Percentiles rank a stretch among this genome's conserved stretches.
Conservation (phyloP, 2,329 filamentous ascomycete genomes). For the Xylariaceae sp. region DNA sequence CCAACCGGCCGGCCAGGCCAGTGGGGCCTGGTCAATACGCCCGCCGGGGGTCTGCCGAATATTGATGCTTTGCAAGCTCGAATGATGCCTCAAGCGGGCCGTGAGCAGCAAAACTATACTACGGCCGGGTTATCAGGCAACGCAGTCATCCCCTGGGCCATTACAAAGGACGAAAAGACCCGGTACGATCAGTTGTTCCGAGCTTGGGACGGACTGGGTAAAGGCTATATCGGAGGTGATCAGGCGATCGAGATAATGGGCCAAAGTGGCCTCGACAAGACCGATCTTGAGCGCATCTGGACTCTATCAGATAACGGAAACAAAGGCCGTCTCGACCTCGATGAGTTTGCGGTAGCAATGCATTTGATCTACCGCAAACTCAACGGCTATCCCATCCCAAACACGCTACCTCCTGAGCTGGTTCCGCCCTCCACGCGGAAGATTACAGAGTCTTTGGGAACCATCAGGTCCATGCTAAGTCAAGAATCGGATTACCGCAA, state of each 20-base stretch:
- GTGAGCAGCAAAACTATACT: slow-evolving; percentile 76
- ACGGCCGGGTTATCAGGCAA: slow-evolving; percentile 86
- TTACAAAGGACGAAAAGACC: slow-evolving; percentile 97
- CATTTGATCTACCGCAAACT: slow-evolving; percentile 97
- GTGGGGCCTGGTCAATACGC: slow-evolving; percentile 97
- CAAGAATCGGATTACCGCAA: slow-evolving; percentile 88
- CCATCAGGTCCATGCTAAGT: slow-evolving; percentile 82
- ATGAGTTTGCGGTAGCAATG: slow-evolving; percentile 98
- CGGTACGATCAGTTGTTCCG: slow-evolving; percentile 93
- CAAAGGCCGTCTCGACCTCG: slow-evolving; percentile 87
- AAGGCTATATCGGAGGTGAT: slow-evolving; percentile 85
- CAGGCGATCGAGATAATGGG: slow-evolving; percentile 96
- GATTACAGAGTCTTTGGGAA: slow-evolving; percentile 85
- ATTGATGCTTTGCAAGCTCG: slow-evolving; percentile 87
- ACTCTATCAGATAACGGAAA: slow-evolving; percentile 91
- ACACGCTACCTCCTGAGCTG: slow-evolving; percentile 81
- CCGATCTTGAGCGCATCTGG: slow-evolving; percentile 89
- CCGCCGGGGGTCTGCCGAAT: slow-evolving; percentile 81
- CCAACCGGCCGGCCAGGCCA: slow-evolving; percentile 90
- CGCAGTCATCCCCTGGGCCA: slow-evolving; percentile 94
- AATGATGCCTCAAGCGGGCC: slow-evolving; percentile 95
- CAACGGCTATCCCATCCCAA: slow-evolving; percentile 90
- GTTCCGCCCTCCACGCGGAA: slow-evolving; percentile 93
- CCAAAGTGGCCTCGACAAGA: slow-evolving; percentile 87
- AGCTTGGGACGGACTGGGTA: slow-evolving; percentile 91